Conservation (phyloP, 2,329 filamentous ascomycete species). For the Botrytis cinerea region DNA sequence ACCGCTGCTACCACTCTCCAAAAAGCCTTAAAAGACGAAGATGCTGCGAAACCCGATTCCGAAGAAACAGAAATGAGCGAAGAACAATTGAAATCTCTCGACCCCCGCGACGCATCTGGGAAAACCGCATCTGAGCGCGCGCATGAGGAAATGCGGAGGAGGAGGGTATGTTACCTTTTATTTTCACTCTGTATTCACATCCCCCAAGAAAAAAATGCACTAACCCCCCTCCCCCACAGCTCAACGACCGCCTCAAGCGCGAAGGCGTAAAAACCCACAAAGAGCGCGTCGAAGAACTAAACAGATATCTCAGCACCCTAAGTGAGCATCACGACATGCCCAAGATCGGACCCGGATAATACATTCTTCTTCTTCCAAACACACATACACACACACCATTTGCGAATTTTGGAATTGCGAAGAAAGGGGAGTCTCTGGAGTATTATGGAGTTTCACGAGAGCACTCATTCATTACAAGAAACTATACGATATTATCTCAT, state of each 20-base stretch:
- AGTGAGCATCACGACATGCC: constrained; percentile 98
- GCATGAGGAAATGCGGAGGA: constrained; percentile 78
- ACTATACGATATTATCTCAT: background rate
- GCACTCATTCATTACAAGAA: background rate
- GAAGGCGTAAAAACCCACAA: constrained; percentile 96
- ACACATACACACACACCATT: background rate
- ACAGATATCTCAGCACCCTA: constrained; percentile 85
- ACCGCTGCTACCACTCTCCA: constrained; percentile 52
- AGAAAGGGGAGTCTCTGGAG: background rate
- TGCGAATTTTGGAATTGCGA: background rate
- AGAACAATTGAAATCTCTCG: constrained; percentile 36
- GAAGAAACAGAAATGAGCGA: constrained; percentile 25
- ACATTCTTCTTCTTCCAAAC: background rate
- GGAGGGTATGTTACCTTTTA: constrained; percentile 60
- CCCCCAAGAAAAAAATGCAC: background rate
- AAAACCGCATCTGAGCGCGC: constrained; percentile 86
- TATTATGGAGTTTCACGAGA: background rate
- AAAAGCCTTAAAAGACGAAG: constrained; percentile 35
- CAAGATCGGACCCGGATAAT: constrained; percentile 58
- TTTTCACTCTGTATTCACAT: background rate
- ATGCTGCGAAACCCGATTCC: constrained; percentile 30
- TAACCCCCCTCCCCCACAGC: constrained; percentile 48
- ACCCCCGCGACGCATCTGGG: constrained; percentile 42
- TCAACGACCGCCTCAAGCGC: constrained; percentile 73
- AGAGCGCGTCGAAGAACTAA: constrained; percentile 91